Evolutionary conservation across 139 green algal species (phyloP).

Genomic region (Zygnema circumcarinatum): DNA sequence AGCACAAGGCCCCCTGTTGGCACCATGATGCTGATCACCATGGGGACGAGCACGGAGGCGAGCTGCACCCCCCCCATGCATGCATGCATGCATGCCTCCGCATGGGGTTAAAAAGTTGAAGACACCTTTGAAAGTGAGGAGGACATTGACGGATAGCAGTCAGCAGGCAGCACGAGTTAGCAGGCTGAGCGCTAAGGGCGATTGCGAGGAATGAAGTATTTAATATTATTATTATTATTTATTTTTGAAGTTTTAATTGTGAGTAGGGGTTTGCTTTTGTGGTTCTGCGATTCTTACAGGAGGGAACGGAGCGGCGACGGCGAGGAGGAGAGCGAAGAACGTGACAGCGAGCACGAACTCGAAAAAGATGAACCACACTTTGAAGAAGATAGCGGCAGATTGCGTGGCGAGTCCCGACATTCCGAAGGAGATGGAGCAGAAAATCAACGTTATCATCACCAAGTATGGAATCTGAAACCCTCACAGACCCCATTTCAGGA

Average conservation of each 20-base stretch:
- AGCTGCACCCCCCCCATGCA: background rate
- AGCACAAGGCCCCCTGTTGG: background rate
- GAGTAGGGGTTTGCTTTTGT: too few species aligned
- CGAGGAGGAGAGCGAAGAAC: background rate
- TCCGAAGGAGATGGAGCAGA: background rate
- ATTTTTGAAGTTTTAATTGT: too few species aligned
- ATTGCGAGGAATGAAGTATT: background rate
- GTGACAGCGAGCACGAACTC: background rate
- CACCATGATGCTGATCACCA: constrained; percentile 12
- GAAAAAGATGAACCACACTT: constrained; percentile 34
- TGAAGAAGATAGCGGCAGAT: background rate
- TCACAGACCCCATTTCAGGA: background rate
- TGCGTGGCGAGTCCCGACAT: background rate
- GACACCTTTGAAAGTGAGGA: background rate
- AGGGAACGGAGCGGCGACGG: background rate
- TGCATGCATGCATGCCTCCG: background rate
- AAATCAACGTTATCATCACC: background rate
- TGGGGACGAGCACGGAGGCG: constrained; percentile 21
- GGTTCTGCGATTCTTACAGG: background rate
- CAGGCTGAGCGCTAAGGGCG: background rate
- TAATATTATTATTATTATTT: background rate
- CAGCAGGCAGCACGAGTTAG: too few species aligned
- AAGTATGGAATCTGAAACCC: constrained; percentile 27
- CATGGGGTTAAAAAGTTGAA: background rate
- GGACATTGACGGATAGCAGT: background rate